These are phyloP conservation scores for Aspergillus sp. DNA, from an alignment of 2,329 filamentous ascomycete genomes.

Conservation along the genomic window DNA sequence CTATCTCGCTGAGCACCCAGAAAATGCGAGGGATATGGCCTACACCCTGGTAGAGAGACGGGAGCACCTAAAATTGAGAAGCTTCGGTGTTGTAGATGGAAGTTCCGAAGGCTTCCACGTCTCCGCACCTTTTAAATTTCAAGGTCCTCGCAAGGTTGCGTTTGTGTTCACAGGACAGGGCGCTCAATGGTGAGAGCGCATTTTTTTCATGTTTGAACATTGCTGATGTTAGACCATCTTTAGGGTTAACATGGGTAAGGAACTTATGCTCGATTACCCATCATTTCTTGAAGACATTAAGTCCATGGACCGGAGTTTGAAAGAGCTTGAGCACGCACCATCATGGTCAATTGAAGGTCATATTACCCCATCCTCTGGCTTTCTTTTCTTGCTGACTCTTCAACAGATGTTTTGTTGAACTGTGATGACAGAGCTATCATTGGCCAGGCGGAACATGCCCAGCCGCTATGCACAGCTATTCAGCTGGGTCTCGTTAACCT, in stretches of 20 bases:
- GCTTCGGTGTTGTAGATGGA: background rate
- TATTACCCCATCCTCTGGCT: too few species aligned
- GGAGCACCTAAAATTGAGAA: background rate
- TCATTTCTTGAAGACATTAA: constrained; percentile 1
- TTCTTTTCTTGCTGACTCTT: background rate
- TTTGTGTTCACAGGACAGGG: background rate
- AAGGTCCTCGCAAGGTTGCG: background rate
- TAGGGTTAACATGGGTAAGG: background rate
- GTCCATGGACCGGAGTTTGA: constrained; percentile 9
- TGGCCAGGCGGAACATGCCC: constrained; percentile 25
- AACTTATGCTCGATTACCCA: background rate
- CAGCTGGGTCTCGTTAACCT: constrained; percentile 27
- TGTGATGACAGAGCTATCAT: constrained; percentile 6
- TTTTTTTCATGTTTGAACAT: too few species aligned
- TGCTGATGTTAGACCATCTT: background rate
- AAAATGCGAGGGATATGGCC: background rate
- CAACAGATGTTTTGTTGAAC: background rate
- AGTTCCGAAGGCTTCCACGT: background rate
- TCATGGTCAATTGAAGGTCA: background rate
- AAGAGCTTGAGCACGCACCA: constrained; percentile 25
- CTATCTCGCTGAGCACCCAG: background rate
- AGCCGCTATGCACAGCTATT: constrained; percentile 27
- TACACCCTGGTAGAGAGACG: background rate
- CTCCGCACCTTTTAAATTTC: background rate
- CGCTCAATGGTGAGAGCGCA: background rate